Base-by-base conservation (phyloP, 768 basidiomycete species). In the Amylocystis lapponica region DNA sequence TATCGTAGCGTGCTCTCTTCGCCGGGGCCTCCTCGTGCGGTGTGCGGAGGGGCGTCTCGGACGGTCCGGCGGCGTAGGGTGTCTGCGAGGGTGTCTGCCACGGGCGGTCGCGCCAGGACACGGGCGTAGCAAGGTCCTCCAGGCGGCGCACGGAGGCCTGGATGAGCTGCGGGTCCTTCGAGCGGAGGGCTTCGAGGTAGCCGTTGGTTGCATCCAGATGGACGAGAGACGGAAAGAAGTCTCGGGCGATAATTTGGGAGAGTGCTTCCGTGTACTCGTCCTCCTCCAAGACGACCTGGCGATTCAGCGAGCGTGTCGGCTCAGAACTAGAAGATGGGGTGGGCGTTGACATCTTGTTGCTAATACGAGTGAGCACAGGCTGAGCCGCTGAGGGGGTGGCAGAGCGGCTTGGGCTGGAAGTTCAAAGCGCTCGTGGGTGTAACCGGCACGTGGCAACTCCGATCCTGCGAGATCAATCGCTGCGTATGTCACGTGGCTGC, bases 221-320 rank as follows among this genome's bases (percentile, higher is more conserved):
- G 14, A 84, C 79, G 9, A 98, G 77, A 11, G 90, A 90, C 0
- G 96, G 96, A 58, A 98, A 99, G 75, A 99, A 99, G 66, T 98
- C 95, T 37, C 96, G 83, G 29, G 89, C 86, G 56, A 98, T 98
- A 56, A 98, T 97, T 36, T 81, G 76, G 10, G 89, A 90, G 17
- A 99, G 73, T 1, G 86, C 87, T 35, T 78, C 81, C 2, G 91
- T 93, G 62, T 98, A 98, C 59, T 93, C 91, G 50, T 98, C 96
- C 70, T 99, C 96, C 37, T 90, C 86, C 12, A 89, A 75, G 12
- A 90, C 72, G 11, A 72, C 56, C 55, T 91, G 88, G 12, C 71
- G 67, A 58, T 85, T 85, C 44, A 91, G 69, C 14, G 88, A 91
- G 20, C 74, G 76, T 0, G 47, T 35, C 1, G 62, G 49, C 17